phyloP scores from a whole-genome alignment of 192 early-diverging fungal species.

The Coemansia sp. region DNA sequence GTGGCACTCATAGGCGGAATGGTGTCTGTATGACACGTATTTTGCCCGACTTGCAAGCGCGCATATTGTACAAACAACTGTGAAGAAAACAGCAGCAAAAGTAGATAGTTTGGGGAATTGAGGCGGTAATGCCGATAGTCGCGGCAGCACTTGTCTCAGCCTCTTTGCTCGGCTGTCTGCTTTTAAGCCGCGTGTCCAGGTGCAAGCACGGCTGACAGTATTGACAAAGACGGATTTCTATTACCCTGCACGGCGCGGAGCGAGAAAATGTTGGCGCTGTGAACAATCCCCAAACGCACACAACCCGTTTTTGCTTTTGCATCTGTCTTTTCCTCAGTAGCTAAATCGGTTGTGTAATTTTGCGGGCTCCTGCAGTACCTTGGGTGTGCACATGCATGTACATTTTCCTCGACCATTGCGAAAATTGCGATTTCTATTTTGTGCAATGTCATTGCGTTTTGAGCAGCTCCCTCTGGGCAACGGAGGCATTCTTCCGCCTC shows the following conservation, averaged over 20 bases:
- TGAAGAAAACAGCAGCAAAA: too few species aligned
- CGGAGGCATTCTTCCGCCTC: background rate
- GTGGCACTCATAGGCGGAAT: too few species aligned
- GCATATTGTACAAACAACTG: too few species aligned
- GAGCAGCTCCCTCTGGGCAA: too few species aligned
- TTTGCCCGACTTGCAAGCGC: too few species aligned
- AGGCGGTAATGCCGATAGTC: too few species aligned
- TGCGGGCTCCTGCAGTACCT: slow-evolving; percentile 10
- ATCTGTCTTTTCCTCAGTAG: background rate
- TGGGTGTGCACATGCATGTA: slow-evolving; percentile 16
- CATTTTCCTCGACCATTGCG: slow-evolving; percentile 9
- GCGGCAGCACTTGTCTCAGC: too few species aligned
- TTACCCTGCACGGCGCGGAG: slow-evolving; percentile 7
- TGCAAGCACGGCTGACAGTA: background rate
- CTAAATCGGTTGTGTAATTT: background rate
- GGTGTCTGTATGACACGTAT: too few species aligned
- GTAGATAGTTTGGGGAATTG: too few species aligned
- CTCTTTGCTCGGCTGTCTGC: too few species aligned
- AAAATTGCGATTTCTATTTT: slow-evolving; percentile 5
- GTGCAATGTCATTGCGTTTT: slow-evolving; percentile 11
- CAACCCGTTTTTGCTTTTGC: background rate
- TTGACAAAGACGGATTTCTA: background rate
- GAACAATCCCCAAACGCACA: slow-evolving; percentile 4
- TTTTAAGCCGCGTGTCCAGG: too few species aligned
- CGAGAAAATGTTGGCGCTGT: slow-evolving; percentile 2